These are phyloP conservation scores for Fusarium odoratissimum DNA, from an alignment of 2,329 filamentous ascomycete species.

Conservation along the genomic window DNA sequence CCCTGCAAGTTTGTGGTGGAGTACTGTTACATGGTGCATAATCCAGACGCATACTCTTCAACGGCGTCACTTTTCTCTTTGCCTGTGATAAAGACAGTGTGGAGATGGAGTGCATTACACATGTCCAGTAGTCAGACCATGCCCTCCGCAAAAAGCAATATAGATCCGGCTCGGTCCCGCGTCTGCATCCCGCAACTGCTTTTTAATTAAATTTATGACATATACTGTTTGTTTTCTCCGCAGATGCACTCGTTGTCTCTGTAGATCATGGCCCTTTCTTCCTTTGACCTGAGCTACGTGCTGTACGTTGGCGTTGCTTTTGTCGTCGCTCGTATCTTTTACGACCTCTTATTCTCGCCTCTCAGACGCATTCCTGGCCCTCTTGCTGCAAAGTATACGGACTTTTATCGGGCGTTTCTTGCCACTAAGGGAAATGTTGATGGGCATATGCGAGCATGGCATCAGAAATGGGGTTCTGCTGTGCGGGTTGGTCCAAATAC, in stretches of 20 bases:
- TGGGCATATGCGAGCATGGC: slow-evolving; percentile 14
- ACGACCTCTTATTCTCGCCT: slow-evolving; percentile 27
- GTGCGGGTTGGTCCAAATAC: slow-evolving; percentile 34
- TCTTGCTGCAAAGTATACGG: slow-evolving; percentile 17
- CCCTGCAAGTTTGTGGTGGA: background rate
- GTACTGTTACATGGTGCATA: slow-evolving; percentile 2
- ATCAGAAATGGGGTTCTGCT: slow-evolving; percentile 29
- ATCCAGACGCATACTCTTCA: background rate
- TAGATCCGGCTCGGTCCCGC: background rate
- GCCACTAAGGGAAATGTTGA: slow-evolving; percentile 27
- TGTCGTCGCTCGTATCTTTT: slow-evolving; percentile 9
- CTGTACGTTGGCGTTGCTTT: slow-evolving; percentile 16
- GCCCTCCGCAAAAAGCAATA: slow-evolving; percentile 16
- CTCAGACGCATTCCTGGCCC: slow-evolving; percentile 29
- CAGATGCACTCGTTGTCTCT: background rate
- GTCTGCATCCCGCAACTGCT: background rate
- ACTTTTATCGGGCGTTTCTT: slow-evolving; percentile 31
- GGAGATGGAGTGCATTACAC: background rate
- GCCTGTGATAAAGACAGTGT: background rate
- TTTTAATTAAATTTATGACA: slow-evolving; percentile 11
- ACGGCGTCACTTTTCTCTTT: background rate
- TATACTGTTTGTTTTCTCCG: background rate
- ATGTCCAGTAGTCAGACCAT: background rate
- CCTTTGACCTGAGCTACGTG: background rate
- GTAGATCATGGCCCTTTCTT: slow-evolving; percentile 26